A percentile compares a stretch with the other conserved stretches of the same genome.
phyloP scores from a whole-genome alignment of 2,329 filamentous ascomycete genomes.

The Talaromyces marneffei region DNA sequence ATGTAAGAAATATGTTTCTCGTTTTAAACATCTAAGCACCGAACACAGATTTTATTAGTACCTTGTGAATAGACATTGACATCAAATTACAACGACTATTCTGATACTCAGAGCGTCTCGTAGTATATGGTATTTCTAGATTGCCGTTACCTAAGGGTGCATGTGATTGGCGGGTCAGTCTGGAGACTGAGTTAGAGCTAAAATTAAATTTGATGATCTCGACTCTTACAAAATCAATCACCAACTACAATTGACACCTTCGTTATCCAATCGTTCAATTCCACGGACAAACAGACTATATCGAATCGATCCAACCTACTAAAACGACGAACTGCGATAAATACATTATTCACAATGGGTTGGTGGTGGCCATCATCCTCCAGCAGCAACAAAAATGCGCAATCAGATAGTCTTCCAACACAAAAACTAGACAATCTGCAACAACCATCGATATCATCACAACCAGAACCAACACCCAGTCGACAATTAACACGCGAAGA shows the following conservation, averaged over 20 bases:
- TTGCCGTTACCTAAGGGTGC: neutral
- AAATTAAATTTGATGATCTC: neutral
- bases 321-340: neutral
- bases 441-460: neutral
- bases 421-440: neutral
- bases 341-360: constrained; percentile 33
- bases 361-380: constrained; percentile 41
- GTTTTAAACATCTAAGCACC: no score
- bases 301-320: no score
- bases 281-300: no score
- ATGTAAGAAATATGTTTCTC: no score
- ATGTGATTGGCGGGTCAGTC: neutral
- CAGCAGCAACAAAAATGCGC: constrained; percentile 15
- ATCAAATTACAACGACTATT: no score
- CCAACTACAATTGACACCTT: no score
- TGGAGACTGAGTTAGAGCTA: neutral
- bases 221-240: neutral
- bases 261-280: neutral
- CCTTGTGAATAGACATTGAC: neutral
- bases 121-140: neutral
- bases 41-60: no score
- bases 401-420: neutral
- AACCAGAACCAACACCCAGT: constrained; percentile 15
- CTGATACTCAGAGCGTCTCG: neutral
- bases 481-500: constrained; percentile 38